Conservation (phyloP, 495 filamentous ascomycete genomes). For the Tuber melanosporum region DNA sequence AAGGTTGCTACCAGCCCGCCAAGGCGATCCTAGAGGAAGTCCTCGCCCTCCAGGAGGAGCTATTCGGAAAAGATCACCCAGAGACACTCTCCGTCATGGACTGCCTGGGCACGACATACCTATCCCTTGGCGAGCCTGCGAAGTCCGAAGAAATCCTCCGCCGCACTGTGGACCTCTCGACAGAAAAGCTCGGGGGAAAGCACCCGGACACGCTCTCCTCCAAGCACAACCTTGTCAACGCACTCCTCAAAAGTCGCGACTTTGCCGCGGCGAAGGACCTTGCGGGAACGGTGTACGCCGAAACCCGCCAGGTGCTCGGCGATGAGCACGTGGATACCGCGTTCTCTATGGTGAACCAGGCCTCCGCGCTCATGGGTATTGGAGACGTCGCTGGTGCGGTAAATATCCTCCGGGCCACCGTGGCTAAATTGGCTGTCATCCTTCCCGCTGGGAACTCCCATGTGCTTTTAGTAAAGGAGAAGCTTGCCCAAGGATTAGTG, state of each 20-base stretch:
- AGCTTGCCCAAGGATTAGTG: not conserved
- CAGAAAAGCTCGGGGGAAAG: not conserved
- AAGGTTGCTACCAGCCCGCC: not conserved
- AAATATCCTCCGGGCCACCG: not conserved
- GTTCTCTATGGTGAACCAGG: not conserved
- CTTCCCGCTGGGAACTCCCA: not conserved
- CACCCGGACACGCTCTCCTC: conserved; percentile 3
- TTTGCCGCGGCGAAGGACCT: not conserved
- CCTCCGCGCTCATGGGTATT: not conserved
- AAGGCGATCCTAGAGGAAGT: not conserved
- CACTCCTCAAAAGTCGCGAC: not conserved
- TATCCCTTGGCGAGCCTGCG: not conserved
- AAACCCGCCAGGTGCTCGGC: not conserved
- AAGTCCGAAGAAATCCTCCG: not conserved
- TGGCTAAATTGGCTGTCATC: not conserved
- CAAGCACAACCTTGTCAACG: conserved; percentile 2
- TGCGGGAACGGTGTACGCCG: not conserved
- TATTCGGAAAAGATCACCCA: not conserved
- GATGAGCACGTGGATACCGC: not conserved
- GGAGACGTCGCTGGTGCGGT: not conserved
- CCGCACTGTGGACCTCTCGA: not conserved
- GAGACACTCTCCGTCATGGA: not conserved
- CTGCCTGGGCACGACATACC: not conserved
- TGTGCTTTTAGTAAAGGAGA: not conserved
- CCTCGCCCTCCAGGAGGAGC: not conserved